These are phyloP conservation scores for Eudorina sp. DNA, from an alignment of 139 green algal genomes.

Conservation along the genomic window DNA sequence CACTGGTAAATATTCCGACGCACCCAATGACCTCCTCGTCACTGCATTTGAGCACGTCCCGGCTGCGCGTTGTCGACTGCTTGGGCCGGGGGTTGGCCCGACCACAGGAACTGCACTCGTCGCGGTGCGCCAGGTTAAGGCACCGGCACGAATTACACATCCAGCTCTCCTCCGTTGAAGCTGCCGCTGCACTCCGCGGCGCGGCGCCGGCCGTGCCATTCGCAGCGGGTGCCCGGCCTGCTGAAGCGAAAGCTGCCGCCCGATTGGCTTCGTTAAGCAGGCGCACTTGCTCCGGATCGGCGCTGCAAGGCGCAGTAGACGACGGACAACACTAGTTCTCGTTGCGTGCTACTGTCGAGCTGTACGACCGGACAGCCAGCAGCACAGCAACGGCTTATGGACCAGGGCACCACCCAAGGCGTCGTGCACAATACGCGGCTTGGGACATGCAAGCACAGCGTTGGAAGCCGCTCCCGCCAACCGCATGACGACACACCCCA, in stretches of 20 bases:
- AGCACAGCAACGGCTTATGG: no score
- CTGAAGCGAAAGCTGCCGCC: conserved; percentile 42
- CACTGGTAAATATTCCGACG: no score
- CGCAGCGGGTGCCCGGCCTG: not conserved
- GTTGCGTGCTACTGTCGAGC: no score
- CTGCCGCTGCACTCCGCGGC: not conserved
- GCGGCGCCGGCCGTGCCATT: not conserved
- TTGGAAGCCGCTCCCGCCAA: no score
- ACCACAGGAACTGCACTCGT: conserved; percentile 57
- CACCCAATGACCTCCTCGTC: conserved; percentile 31
- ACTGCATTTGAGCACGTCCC: conserved; percentile 37
- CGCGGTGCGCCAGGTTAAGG: conserved; percentile 43
- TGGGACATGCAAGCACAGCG: no score
- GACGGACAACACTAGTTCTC: no score
- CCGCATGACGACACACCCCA: no score
- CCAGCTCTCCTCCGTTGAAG: conserved; percentile 38
- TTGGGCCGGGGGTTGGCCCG: conserved; percentile 43
- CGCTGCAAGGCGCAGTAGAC: conserved; percentile 44
- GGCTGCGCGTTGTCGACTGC: not conserved
- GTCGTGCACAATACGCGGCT: no score
- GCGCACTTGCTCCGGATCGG: conserved; percentile 35
- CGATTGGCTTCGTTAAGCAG: conserved; percentile 60
- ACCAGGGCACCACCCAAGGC: no score
- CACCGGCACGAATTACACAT: conserved; percentile 49
- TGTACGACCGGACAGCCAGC: no score